Evolutionary conservation across 2,329 filamentous ascomycete genomes (phyloP), one percentile per base, ranked within the genome.

Genomic region (Aspergillus versicolor): DNA sequence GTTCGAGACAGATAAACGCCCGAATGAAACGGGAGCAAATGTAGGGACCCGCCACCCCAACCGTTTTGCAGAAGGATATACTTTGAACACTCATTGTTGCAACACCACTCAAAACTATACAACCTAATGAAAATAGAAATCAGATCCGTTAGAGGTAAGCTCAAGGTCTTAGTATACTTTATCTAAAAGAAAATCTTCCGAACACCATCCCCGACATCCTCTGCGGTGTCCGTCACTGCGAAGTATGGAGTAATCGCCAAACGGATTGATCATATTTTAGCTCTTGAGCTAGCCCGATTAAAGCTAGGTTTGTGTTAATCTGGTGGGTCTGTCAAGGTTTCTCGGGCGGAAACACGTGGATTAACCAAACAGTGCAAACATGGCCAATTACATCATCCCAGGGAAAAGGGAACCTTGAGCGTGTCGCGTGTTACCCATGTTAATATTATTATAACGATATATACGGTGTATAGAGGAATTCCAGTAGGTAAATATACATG

Each of bases 201-300:
- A n/a, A 3, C 15, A 30, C 5, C 21, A 13, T 19, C 19, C 43
- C 11, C 32, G 11, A 38, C 24, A 49, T 40, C 12, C 46, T 34
- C 24, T 49, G 3, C 12, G 5, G 9, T 3, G 9, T 13, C n/a
- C 45, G 15, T 45, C 32, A 38, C 6, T 5, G 7, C 0, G 40
- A 44, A 52, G 40, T 52, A 52, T 44, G 42, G 32, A 45, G 32
- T 49, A 34, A 34, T 32, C n/a, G 32, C n/a, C 13, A 3, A 53
- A 24, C 43, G 49, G 50, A 52, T 45, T 43, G 21, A 53, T 53
- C 51, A 53, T 19, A 47, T 37, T 53, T 53, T 53, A 53, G 51
- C 51, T 53, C 34, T 13, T n/a, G 34, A 3, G 27, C 43, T 53
- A 53, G 17, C 43, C 22, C 8, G 3, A 8, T 40, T 32, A n/a